Evolutionary conservation across 768 basidiomycete genomes (phyloP), one percentile per base, ranked within the genome.

Genomic region (Mycena metata): DNA sequence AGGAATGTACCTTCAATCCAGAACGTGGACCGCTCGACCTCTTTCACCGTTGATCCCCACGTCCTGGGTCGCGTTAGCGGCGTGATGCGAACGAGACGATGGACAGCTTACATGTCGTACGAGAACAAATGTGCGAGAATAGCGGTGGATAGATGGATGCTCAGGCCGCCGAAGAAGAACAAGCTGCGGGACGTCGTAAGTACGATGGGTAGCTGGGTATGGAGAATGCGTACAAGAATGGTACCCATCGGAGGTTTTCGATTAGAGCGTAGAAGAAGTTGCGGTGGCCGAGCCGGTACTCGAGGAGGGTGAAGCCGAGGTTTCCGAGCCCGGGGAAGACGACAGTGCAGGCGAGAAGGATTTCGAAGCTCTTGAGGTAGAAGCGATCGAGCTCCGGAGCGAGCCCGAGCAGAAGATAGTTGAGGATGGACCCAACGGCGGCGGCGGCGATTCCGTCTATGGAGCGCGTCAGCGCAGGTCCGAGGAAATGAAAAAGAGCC

Each of bases 21-120:
- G 83, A 96, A 95, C 64, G 95, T 94, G 2, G 92, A 93, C 33
- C 88, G 85, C 75, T 95, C 91, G 58, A 96, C 93, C 80, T 94
- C 93, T 79, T 96, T 96, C 72, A 81, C 85, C 1, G 86, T 87
- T 33, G 85, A 86, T 33, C 86, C 85, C 86, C 86, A 87, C 39
- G 85, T 86, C 85, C 84, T 86, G 55, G 26, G 17, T 21, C 30
- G 5, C 41, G 0, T 17, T 5, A 36, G 60, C 54, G 54, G 54
- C 43, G 58, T 55, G 61, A 69, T 47, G 43, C 54, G 17, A 36
- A 49, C 23, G 35, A 42, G 65, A 41, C 49, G 42, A 45, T 15
- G 42, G 30, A 49, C 39, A n/a, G 77, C 81, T 66, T 76, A 85
- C 84, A 87, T 86, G 70, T 86, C 78, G 70, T 90, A 87, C 35